Conservation (phyloP, 768 basidiomycete species). For the Daedaleopsis sinensis region DNA sequence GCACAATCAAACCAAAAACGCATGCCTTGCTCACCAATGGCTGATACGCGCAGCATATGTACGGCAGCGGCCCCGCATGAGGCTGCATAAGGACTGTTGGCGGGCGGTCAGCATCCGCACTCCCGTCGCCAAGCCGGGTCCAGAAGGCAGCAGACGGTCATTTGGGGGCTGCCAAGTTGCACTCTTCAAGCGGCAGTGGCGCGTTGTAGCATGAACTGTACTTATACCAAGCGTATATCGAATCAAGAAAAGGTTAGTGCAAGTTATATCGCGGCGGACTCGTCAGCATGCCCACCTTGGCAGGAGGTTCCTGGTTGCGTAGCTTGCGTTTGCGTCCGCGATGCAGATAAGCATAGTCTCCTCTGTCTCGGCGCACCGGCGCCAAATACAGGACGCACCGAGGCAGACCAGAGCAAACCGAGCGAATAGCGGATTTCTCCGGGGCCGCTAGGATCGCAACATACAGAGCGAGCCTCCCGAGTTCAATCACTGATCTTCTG, state of each 20-base stretch:
- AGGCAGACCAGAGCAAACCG: too few relatives aligned
- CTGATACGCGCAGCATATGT: too few relatives aligned
- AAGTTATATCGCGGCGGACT: background rate
- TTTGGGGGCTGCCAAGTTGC: background rate
- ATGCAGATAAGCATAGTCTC: background rate
- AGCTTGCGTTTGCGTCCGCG: background rate
- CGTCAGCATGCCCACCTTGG: background rate
- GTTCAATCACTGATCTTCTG: background rate
- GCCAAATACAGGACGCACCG: too few relatives aligned
- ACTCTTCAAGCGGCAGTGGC: background rate
- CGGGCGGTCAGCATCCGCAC: background rate
- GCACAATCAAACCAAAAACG: too few relatives aligned
- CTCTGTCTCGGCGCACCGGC: background rate
- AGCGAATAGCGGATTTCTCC: background rate
- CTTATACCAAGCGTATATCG: background rate
- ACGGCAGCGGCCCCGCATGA: too few relatives aligned
- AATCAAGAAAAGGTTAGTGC: background rate
- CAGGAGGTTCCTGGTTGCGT: too few relatives aligned
- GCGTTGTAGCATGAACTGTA: background rate
- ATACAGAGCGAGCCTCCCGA: background rate
- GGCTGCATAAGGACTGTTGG: too few relatives aligned
- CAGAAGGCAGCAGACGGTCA: background rate
- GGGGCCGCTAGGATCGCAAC: background rate
- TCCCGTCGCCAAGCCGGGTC: background rate
- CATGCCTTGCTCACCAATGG: too few relatives aligned